Percentiles rank a stretch among this genome's conserved stretches.
These are phyloP conservation scores for Chlamydomonas sphaeroides DNA, from an alignment of 139 green algal genomes.

Conservation along the genomic window DNA sequence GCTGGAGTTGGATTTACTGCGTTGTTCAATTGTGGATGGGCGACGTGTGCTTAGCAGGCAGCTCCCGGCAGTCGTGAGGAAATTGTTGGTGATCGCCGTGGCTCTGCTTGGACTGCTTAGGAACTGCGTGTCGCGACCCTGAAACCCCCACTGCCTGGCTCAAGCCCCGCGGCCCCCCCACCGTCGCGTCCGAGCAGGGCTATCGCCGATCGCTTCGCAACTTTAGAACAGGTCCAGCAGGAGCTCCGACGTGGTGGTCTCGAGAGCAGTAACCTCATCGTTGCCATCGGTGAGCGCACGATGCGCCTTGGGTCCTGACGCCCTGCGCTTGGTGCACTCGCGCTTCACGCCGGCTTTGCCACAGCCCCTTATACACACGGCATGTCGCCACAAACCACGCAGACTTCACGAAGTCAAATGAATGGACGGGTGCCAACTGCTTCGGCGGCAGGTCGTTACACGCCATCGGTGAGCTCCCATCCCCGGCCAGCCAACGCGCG, in stretches of 20 bases:
- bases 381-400: no score
- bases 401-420: conserved; percentile 77
- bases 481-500: no score
- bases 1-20: background rate
- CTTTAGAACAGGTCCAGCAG: conserved; percentile 54
- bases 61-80: background rate
- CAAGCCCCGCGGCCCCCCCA: no score
- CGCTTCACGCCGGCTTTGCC: no score
- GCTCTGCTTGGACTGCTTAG: background rate
- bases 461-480: conserved; percentile 28
- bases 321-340: no score
- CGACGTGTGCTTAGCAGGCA: background rate
- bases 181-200: background rate
- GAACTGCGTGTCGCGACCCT: background rate
- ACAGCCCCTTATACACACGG: no score
- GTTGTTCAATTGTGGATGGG: background rate
- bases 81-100: background rate
- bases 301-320: no score
- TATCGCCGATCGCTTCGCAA: conserved; percentile 34
- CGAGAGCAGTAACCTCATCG: conserved; percentile 72
- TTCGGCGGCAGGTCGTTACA: conserved; percentile 64
- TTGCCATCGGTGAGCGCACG: no score
- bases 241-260: conserved; percentile 58
- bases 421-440: conserved; percentile 64
- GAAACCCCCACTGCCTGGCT: background rate